These are phyloP conservation scores for Trichophyton equinum DNA, from an alignment of 2,329 filamentous ascomycete genomes.

Conservation along the genomic window DNA sequence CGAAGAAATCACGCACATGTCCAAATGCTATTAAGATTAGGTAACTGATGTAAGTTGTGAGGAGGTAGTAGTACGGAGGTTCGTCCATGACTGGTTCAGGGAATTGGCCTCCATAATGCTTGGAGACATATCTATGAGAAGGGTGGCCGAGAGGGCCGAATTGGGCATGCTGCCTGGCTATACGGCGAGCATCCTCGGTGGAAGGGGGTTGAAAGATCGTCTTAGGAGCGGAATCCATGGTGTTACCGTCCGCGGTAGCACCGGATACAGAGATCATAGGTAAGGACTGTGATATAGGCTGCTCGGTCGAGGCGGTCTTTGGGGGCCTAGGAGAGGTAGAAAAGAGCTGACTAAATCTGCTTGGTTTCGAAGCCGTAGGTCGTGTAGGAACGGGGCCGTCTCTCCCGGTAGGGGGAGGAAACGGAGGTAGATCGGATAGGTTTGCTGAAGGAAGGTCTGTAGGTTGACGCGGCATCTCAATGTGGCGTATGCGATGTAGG, in stretches of 20 bases:
- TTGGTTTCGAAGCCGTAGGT: constrained; percentile 49
- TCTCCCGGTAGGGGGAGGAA: constrained; percentile 38
- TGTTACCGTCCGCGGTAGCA: constrained; percentile 62
- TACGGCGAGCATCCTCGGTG: constrained; percentile 63
- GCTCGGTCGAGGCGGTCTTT: constrained; percentile 54
- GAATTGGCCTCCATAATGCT: constrained; percentile 69
- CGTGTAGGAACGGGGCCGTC: constrained; percentile 41
- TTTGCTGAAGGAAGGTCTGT: constrained; percentile 47
- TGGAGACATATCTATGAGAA: constrained; percentile 78
- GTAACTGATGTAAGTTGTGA: constrained; percentile 98
- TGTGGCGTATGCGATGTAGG: background rate
- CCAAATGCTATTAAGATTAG: constrained; percentile 90
- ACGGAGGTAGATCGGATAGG: constrained; percentile 37
- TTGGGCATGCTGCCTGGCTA: constrained; percentile 71
- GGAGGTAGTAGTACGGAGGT: constrained; percentile 88
- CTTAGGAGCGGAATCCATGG: constrained; percentile 58
- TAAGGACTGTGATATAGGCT: constrained; percentile 59
- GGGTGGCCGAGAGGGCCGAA: constrained; percentile 75
- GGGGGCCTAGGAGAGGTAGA: constrained; percentile 59
- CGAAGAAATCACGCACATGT: constrained; percentile 93
- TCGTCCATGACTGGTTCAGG: constrained; percentile 82
- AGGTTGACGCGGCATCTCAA: constrained; percentile 51
- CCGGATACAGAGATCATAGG: constrained; percentile 88
- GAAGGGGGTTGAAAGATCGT: constrained; percentile 82
- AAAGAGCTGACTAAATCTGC: constrained; percentile 71